A percentile compares a stretch with the other conserved stretches of the same genome.
Evolutionary conservation across 1,139 yeast genomes (phyloP).

Genomic region (Candida gigantensis): DNA sequence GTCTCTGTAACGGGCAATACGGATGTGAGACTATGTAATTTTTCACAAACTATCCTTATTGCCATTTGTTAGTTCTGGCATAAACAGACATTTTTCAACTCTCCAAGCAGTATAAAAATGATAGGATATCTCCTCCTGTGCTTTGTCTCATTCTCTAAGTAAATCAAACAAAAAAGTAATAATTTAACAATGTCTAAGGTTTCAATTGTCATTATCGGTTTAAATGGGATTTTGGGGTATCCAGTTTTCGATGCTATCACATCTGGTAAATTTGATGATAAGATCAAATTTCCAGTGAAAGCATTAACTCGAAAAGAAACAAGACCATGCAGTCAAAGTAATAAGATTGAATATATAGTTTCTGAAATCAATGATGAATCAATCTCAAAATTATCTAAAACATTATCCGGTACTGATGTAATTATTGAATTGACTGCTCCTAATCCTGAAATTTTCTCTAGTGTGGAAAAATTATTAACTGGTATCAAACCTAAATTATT

Average conservation of each 20-base stretch:
- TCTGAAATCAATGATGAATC: slow-evolving; percentile 27
- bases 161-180: no score
- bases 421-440: slow-evolving; percentile 46
- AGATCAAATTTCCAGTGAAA: slow-evolving; percentile 50
- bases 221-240: slow-evolving; percentile 53
- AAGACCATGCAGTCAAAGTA: slow-evolving; percentile 50
- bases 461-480: slow-evolving; percentile 34
- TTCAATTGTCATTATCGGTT: slow-evolving; percentile 54
- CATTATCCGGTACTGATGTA: slow-evolving; percentile 51
- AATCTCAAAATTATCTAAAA: slow-evolving; percentile 25
- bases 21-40: no score
- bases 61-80: no score
- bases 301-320: slow-evolving; percentile 50
- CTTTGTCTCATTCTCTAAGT: no score
- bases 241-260: slow-evolving; percentile 48
- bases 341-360: slow-evolving; percentile 44
- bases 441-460: slow-evolving; percentile 23
- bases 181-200: slow-evolving; percentile 17
- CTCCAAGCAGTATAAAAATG: no score
- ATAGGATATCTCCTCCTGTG: no score
- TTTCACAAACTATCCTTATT: no score
- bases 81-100: no score
- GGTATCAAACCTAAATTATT: slow-evolving; percentile 51
- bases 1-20: no score
- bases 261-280: slow-evolving; percentile 42